phyloP scores from a whole-genome alignment of 306 rosid species.

The Citrullus colocynthis region DNA sequence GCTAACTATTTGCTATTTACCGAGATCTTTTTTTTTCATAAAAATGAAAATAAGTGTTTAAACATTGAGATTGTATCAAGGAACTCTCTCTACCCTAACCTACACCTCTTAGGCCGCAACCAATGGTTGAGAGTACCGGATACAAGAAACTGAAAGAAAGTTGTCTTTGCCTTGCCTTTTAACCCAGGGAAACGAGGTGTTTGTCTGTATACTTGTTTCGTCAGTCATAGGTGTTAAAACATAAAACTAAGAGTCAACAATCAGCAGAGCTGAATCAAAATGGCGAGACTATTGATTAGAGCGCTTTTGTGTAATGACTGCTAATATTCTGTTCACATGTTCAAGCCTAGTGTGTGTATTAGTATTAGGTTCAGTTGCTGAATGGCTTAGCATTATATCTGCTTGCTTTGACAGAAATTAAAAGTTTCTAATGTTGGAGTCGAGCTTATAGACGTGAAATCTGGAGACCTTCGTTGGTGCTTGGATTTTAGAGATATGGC shows the following conservation, averaged over 20 bases:
- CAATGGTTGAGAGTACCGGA: neutral
- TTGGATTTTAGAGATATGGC: slow-evolving; percentile 99
- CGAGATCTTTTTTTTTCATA: neutral
- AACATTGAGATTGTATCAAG: neutral
- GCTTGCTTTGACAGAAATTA: slow-evolving; percentile 55
- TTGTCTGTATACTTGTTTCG: neutral
- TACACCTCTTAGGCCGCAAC: neutral
- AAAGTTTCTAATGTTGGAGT: slow-evolving; percentile 78
- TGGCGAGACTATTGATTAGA: neutral
- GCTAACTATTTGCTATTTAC: neutral
- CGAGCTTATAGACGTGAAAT: slow-evolving; percentile 58
- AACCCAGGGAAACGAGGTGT: neutral
- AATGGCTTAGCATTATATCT: slow-evolving; percentile 17
- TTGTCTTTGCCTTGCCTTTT: neutral
- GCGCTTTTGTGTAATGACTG: neutral
- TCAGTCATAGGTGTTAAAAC: neutral
- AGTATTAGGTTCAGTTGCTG: neutral
- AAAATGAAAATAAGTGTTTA: neutral
- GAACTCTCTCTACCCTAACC: neutral
- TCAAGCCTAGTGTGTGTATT: neutral
- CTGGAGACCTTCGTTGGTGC: slow-evolving; percentile 99
- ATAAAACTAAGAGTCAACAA: neutral
- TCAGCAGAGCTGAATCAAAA: neutral
- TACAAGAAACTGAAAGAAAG: neutral
- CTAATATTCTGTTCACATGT: neutral